Percentiles rank a stretch among this genome's conserved stretches.
Evolutionary conservation across 768 basidiomycete species (phyloP).

Genomic region (Leccinum arenicola): DNA sequence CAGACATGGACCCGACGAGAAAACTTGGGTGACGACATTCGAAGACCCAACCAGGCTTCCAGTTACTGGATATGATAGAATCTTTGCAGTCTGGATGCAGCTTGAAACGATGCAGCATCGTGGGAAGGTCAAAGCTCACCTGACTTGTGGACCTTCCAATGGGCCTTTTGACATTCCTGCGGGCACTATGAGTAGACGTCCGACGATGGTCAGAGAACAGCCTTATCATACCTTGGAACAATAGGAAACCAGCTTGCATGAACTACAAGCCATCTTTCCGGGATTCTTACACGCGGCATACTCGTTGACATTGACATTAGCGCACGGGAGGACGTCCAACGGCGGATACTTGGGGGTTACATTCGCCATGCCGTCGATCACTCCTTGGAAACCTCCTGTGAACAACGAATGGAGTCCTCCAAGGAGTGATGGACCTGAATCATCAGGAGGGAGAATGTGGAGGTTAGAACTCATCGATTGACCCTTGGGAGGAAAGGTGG

Average conservation of each 20-base stretch:
- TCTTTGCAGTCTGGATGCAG: conserved; percentile 23
- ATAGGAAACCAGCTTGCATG: conserved; percentile 42
- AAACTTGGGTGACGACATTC: conserved; percentile 24
- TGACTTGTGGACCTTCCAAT: conserved; percentile 40
- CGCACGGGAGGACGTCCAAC: conserved; percentile 33
- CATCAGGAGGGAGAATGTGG: conserved; percentile 18
- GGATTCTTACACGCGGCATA: conserved; percentile 27
- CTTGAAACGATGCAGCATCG: not conserved
- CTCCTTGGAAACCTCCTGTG: conserved; percentile 13
- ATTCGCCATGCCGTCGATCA: conserved; percentile 6
- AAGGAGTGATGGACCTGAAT: conserved; percentile 10
- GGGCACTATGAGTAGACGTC: not conserved
- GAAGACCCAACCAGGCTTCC: conserved; percentile 23
- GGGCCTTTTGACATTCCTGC: conserved; percentile 41
- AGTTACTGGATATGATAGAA: conserved; percentile 15
- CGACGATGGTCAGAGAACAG: not conserved
- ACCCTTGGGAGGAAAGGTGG: not conserved
- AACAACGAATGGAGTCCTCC: conserved; percentile 9
- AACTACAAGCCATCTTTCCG: conserved; percentile 29
- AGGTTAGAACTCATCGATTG: conserved; percentile 16
- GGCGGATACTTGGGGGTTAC: conserved; percentile 23
- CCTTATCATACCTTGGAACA: conserved; percentile 35
- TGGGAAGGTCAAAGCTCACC: conserved; percentile 20
- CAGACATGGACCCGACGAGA: conserved; percentile 7
- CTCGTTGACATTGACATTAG: conserved; percentile 30